Evolutionary conservation across 345 rosid genomes (phyloP).

Genomic region (Salix arbutifolia): DNA sequence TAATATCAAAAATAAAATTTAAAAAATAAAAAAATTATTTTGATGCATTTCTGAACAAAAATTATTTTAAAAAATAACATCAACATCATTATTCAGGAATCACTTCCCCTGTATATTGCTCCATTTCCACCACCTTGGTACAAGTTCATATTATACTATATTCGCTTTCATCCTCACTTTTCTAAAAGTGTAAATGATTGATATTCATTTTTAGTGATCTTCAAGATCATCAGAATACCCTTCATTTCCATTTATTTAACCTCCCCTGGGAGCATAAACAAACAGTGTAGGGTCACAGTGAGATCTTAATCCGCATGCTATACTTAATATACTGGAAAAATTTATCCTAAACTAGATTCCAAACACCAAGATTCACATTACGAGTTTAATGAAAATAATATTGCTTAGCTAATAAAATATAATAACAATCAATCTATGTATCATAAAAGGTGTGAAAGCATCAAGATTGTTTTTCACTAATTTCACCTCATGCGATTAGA

Average conservation of each 20-base stretch:
- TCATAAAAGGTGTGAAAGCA: too few relatives aligned
- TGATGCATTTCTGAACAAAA: too few relatives aligned
- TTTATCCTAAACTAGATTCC: background rate
- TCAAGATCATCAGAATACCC: constrained; percentile 55
- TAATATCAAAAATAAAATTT: too few relatives aligned
- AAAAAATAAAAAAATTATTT: too few relatives aligned
- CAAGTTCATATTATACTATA: background rate
- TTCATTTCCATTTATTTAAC: constrained; percentile 26
- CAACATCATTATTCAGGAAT: too few relatives aligned
- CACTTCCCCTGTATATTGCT: too few relatives aligned
- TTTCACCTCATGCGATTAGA: too few relatives aligned
- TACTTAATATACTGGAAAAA: background rate
- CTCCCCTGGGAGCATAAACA: constrained; percentile 20
- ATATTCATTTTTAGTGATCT: constrained; percentile 70
- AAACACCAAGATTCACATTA: background rate
- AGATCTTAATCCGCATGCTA: background rate
- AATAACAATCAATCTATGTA: background rate
- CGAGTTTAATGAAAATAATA: background rate
- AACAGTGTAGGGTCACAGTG: background rate
- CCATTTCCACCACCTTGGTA: background rate
- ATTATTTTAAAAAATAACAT: too few relatives aligned
- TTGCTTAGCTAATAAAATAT: background rate
- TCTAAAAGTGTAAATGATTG: constrained; percentile 60
- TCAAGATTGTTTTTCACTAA: too few relatives aligned
- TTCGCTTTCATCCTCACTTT: constrained; percentile 45